phyloP scores from a whole-genome alignment of 352 stramenopile species.

The Aphanomyces stellatus region DNA sequence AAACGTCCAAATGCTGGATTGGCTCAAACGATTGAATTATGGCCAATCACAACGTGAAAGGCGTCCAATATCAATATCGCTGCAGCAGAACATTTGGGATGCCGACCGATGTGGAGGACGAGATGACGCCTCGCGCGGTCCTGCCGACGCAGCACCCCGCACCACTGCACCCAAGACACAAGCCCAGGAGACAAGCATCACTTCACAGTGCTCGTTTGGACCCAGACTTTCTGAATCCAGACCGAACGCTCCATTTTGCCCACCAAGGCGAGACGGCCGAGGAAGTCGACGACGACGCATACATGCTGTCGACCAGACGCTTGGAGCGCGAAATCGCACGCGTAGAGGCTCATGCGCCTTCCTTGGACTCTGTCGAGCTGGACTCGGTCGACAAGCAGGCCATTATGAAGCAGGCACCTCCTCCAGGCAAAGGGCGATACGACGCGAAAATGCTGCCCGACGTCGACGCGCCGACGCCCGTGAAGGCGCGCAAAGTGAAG shows the following conservation, averaged over 20 bases:
- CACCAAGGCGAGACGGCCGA: background rate
- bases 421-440: background rate
- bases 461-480: background rate
- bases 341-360: background rate
- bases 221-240: background rate
- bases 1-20: no score
- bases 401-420: background rate
- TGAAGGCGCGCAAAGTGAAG: constrained; percentile 10
- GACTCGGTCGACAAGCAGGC: background rate
- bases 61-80: no score
- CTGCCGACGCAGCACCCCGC: background rate
- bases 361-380: background rate
- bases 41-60: no score
- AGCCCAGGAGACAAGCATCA: background rate
- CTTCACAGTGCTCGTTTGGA: background rate
- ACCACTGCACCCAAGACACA: background rate
- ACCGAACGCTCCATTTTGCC: background rate
- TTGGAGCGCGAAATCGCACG: background rate
- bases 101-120: background rate
- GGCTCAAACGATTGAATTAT: no score
- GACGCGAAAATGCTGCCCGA: background rate
- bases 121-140: background rate
- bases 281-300: background rate
- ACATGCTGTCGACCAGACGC: background rate
- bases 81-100: no score